phyloP scores from a whole-genome alignment of 2,329 filamentous ascomycete genomes.

The Calcarisporium arbuscula region DNA sequence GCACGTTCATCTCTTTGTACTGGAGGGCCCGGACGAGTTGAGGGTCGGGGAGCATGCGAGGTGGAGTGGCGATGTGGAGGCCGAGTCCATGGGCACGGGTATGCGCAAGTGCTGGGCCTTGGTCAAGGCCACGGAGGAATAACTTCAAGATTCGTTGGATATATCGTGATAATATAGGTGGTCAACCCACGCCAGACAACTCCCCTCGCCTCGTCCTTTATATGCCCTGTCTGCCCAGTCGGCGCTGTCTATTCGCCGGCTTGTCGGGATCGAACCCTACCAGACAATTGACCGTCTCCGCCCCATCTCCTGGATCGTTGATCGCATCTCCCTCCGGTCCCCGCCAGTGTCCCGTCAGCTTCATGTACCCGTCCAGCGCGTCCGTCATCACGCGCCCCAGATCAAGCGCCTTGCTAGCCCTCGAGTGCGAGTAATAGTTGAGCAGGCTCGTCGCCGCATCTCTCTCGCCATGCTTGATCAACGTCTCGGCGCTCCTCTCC shows the following conservation, averaged over 20 bases:
- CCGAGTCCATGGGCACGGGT: slow-evolving; percentile 51
- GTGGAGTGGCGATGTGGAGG: slow-evolving; percentile 33
- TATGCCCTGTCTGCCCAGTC: too few relatives aligned
- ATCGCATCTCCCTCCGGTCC: slow-evolving; percentile 21
- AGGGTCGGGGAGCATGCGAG: slow-evolving; percentile 27
- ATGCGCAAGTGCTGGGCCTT: slow-evolving; percentile 53
- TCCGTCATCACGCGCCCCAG: slow-evolving; percentile 14
- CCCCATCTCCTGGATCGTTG: slow-evolving; percentile 23
- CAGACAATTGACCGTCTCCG: slow-evolving; percentile 27
- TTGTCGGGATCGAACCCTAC: slow-evolving; percentile 22
- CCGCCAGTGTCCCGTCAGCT: slow-evolving; percentile 17
- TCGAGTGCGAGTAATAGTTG: slow-evolving; percentile 16
- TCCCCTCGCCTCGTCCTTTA: too few relatives aligned
- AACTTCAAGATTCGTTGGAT: neutral
- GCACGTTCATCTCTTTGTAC: slow-evolving; percentile 47
- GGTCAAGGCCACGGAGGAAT: slow-evolving; percentile 20
- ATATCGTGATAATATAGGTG: too few relatives aligned
- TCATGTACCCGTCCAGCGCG: slow-evolving; percentile 18
- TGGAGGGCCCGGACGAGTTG: slow-evolving; percentile 16
- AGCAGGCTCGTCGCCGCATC: slow-evolving; percentile 14
- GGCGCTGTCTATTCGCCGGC: slow-evolving; percentile 6
- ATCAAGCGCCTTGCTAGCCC: slow-evolving; percentile 15
- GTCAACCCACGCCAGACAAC: too few relatives aligned
- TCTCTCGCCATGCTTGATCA: slow-evolving; percentile 12
- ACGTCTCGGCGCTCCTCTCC: slow-evolving; percentile 13